Base-by-base conservation (phyloP, 345 rosid species). In the Syzygium aqueum region DNA sequence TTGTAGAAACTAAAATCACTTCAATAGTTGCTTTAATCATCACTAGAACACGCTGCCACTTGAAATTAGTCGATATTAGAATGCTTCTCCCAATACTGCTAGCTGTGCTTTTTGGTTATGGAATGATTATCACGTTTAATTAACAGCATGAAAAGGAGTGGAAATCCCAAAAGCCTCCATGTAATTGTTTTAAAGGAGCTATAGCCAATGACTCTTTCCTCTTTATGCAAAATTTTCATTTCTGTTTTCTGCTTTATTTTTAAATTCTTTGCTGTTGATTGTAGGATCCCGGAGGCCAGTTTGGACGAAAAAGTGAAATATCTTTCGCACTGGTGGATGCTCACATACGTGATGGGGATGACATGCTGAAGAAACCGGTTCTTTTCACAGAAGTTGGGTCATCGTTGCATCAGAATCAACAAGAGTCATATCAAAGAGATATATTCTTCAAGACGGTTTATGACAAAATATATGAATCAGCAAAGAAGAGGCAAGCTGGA, bases 321-420 rank as follows among this genome's bases (percentile, higher is more conserved):
- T 77, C 92, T 90, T 52, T 88, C 93, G 0, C 88, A 37, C 8
- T 89, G 93, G 73, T 91, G 67, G 91, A 91, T 57, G 89, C 93
- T 86, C 93, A 90, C 80, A 50, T 92, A 85, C 86, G 51, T 19
- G 93, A 90, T 46, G 92, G 93, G 28, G 87, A 90, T 15, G 3
- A n/a, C 7, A 84, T 85, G 84, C 84, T 92, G 86, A 87, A 87
- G 87, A 92, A 92, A 85, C 93, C 93, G 16, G 89, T 92, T 52
- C 89, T 92, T 54, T 90, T 90, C 52, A 90, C 93, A 16, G 93
- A 92, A 89, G 89, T 92, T 80, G 92, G 93, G 54, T 92, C 90
- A 33, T 52, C 86, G 14, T 28, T 87, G 89, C 88, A 84, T 78
- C 82, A 19, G 53, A 89, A 85, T 84, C 53, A 87, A 23, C 90